Conservation (phyloP, 2,329 filamentous ascomycete species). For the Emmonsia crescens region DNA sequence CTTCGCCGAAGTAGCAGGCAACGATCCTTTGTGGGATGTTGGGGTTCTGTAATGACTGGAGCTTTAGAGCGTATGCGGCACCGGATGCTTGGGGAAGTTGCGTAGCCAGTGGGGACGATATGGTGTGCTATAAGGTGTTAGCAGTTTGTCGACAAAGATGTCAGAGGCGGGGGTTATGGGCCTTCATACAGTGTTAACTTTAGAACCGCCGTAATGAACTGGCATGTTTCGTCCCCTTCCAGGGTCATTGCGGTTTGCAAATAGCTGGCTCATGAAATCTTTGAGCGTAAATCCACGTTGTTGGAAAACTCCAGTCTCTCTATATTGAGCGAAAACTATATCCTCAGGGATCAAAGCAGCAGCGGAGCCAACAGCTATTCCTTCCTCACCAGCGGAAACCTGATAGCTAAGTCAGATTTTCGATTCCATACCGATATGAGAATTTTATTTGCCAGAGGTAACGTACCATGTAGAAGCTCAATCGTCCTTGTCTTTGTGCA, state of each 20-base stretch:
- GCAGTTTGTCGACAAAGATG: not conserved
- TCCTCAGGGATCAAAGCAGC: conserved; percentile 75
- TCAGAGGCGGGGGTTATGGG: not conserved
- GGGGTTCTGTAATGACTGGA: conserved; percentile 64
- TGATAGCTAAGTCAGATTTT: conserved; percentile 15
- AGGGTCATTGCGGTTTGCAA: conserved; percentile 70
- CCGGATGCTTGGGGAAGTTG: conserved; percentile 83
- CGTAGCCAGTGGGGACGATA: conserved; percentile 75
- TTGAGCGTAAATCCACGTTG: conserved; percentile 77
- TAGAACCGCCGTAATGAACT: conserved; percentile 80
- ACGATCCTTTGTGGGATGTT: conserved; percentile 57
- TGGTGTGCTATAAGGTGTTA: conserved; percentile 55
- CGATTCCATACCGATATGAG: not conserved
- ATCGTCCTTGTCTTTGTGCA: conserved; percentile 82
- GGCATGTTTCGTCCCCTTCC: conserved; percentile 92
- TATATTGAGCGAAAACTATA: conserved; percentile 87
- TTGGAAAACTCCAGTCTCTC: conserved; percentile 83
- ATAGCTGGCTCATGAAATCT: conserved; percentile 92
- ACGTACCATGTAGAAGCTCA: conserved; percentile 90
- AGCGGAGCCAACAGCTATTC: conserved; percentile 79
- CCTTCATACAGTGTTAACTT: conserved; percentile 64
- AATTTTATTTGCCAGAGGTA: not conserved
- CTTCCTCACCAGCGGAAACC: conserved; percentile 82
- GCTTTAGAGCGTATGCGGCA: conserved; percentile 76
- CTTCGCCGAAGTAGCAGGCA: conserved; percentile 82